phyloP scores from a whole-genome alignment of 2,329 filamentous ascomycete species.

The Cladosporium sp. region DNA sequence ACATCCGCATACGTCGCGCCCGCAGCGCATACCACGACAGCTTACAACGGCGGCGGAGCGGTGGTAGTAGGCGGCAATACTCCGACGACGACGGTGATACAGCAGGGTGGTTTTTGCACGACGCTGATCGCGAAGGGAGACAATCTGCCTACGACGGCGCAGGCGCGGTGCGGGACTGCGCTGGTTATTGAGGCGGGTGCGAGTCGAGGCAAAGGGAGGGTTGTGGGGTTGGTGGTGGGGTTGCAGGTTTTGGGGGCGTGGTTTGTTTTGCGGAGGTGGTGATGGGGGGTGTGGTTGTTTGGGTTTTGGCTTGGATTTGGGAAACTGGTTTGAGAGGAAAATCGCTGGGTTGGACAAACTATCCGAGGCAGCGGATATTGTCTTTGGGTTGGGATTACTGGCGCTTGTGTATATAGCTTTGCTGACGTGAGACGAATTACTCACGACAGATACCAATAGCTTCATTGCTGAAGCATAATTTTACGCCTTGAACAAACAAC shows the following conservation, averaged over 20 bases:
- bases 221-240: constrained; percentile 16
- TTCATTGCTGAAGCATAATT: neutral
- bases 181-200: constrained; percentile 31
- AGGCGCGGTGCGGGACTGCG: constrained; percentile 38
- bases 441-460: neutral
- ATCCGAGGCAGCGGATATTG: neutral
- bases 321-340: neutral
- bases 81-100: constrained; percentile 25
- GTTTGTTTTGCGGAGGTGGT: constrained; percentile 14
- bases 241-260: constrained; percentile 11
- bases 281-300: neutral
- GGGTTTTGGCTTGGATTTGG: neutral
- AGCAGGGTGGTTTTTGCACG: constrained; percentile 35
- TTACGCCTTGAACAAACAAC: neutral
- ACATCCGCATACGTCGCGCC: constrained; percentile 19
- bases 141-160: constrained; percentile 35
- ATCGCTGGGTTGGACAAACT: neutral
- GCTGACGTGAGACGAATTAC: neutral
- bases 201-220: constrained; percentile 11
- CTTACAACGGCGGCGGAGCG: constrained; percentile 1
- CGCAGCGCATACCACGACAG: constrained; percentile 22
- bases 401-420: neutral
- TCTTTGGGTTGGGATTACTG: neutral
- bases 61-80: constrained; percentile 19
- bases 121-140: constrained; percentile 36